Conservation (phyloP, 139 green algal species). For the Closterium sp. region DNA sequence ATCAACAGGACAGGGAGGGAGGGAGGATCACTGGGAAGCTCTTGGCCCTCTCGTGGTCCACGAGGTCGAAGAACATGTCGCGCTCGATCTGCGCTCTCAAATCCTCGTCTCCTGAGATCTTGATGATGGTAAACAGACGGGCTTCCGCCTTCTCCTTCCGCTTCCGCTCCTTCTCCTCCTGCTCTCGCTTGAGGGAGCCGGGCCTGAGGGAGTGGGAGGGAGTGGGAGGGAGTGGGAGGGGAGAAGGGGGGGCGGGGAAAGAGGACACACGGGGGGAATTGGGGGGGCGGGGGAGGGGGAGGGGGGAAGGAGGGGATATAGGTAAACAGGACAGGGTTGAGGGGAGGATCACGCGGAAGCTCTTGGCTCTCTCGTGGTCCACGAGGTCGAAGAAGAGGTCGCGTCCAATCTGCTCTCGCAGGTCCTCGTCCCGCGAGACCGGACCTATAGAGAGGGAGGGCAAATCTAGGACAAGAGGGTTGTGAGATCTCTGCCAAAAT, state of each 20-base stretch:
- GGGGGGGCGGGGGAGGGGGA: no score
- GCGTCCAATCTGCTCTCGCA: constrained; percentile 66
- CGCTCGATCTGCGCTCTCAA: neutral
- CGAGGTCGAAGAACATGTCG: no score
- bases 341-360: constrained; percentile 71
- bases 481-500: no score
- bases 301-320: constrained; percentile 23
- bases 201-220: constrained; percentile 45
- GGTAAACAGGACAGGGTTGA: no score
- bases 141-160: constrained; percentile 79
- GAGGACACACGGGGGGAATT: neutral
- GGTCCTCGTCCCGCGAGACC: constrained; percentile 52
- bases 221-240: neutral
- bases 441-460: no score
- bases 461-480: no score
- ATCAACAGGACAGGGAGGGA: neutral
- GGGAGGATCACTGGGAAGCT: neutral
- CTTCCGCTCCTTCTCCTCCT: constrained; percentile 69
- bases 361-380: constrained; percentile 74
- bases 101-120: constrained; percentile 57
- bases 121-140: constrained; percentile 86
- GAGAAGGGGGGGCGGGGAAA: neutral
- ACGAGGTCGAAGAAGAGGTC: constrained; percentile 86
- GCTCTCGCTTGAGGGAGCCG: constrained; percentile 68
- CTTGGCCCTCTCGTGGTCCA: neutral